Evolutionary conservation across 768 basidiomycete genomes (phyloP), one percentile per base, ranked within the genome.

Genomic region (Amanita thiersii): DNA sequence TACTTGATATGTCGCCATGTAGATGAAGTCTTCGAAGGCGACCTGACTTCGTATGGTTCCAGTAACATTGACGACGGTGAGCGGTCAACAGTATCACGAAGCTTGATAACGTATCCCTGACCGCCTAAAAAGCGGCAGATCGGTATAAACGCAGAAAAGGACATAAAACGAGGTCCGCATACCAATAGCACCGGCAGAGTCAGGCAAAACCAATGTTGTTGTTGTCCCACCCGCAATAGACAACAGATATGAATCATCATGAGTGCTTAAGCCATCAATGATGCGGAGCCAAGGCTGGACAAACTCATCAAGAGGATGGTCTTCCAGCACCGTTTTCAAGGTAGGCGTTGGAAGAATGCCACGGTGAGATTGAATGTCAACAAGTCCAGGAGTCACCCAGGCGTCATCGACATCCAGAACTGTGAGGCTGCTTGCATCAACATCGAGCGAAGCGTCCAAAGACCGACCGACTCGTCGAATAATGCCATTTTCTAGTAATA

Each of bases 141-240:
- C n/a, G n/a, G 42, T 15, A 15, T n/a, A 30, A 11, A 10, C 2
- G 17, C 9, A 36, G 21, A 34, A 7, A 31, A 40, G 12, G 9
- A 15, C 3, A 8, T 8, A 12, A 21, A 14, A 39, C 29, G 33
- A n/a, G 34, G 23, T 37, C 5, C 24, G 52, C 52, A 21, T 44
- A 76, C 78, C 79, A 35, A 84, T 80, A 10, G 77, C 76, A 53
- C 77, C 70, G 7, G 66, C 75, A 33, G 77, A 82, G 0, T 86
- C 87, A 2, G 89, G 89, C 1, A 91, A 66, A 17, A 91, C 65
- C 24, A 87, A 66, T 2, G 82, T 70, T 0, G 84, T 83, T 0
- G 88, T 90, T 10, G 90, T 72, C 7, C 90, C 89, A 7, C 89
- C 87, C 0, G 86, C 62, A 44, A 86, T 73, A n/a, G 81, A 72